Evolutionary conservation across 805 yeast genomes (phyloP).

Genomic region (Pichia pseudocactophila): DNA sequence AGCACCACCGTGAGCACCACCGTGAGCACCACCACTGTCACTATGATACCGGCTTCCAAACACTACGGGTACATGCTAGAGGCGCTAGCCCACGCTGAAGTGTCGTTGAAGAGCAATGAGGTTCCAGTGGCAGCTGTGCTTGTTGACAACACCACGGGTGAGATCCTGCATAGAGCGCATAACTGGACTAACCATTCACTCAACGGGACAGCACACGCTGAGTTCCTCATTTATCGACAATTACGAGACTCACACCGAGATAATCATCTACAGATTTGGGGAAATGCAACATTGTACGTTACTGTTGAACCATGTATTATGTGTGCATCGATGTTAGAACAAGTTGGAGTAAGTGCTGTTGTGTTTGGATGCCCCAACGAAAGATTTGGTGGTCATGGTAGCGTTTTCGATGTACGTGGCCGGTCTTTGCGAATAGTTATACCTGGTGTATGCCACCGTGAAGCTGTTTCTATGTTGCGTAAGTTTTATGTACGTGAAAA

Average conservation of each 20-base stretch:
- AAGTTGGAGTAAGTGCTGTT: conserved; percentile 62
- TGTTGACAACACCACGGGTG: conserved; percentile 31
- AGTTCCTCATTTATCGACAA: conserved; percentile 66
- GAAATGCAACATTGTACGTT: conserved; percentile 66
- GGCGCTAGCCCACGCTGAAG: conserved; percentile 49
- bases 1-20: too few relatives aligned
- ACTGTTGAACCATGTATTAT: conserved; percentile 97
- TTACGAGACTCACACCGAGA: conserved; percentile 31
- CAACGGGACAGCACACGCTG: conserved; percentile 90
- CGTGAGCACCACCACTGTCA: too few relatives aligned
- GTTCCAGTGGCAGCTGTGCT: conserved; percentile 83
- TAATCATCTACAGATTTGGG: conserved; percentile 30
- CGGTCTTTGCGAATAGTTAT: conserved; percentile 28
- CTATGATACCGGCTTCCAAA: conserved; percentile 2
- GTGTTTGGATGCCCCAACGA: conserved; percentile 93
- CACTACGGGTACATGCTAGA: conserved; percentile 38
- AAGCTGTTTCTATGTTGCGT: conserved; percentile 74
- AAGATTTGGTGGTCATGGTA: conserved; percentile 94
- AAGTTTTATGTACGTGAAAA: conserved; percentile 82
- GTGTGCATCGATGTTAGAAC: conserved; percentile 92
- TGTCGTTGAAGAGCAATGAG: conserved; percentile 58
- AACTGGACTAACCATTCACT: conserved; percentile 80
- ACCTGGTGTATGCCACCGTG: conserved; percentile 75
- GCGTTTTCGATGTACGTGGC: conserved; percentile 48
- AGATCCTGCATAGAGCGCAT: conserved; percentile 65